phyloP scores from a whole-genome alignment of 2,329 filamentous ascomycete species.

The Hymenotorrendiella dingleyae region DNA sequence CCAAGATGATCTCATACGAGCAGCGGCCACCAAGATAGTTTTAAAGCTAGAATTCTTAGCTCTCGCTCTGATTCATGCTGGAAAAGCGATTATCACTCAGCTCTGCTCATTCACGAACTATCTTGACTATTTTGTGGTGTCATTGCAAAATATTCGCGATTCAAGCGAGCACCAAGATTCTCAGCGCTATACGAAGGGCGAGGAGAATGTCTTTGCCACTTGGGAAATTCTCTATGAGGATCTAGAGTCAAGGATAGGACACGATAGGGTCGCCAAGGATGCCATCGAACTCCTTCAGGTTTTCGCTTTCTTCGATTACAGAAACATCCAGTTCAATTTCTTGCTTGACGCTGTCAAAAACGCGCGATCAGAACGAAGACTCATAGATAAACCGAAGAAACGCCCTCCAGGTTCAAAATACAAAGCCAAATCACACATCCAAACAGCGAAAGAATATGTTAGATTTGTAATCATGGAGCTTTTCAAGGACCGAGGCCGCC shows the following conservation, averaged over 20 bases:
- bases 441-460: background rate
- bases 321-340: constrained; percentile 26
- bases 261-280: constrained; percentile 23
- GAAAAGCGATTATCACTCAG: constrained; percentile 9
- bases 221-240: constrained; percentile 26
- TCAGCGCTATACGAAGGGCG: background rate
- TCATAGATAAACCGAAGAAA: background rate
- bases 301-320: constrained; percentile 30
- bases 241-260: constrained; percentile 17
- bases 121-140: constrained; percentile 5
- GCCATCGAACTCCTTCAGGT: constrained; percentile 30
- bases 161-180: background rate
- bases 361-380: constrained; percentile 8
- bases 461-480: background rate
- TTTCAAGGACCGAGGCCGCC: background rate
- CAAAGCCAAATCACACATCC: background rate
- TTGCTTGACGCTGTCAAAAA: constrained; percentile 16
- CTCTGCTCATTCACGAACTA: constrained; percentile 11
- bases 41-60: constrained; percentile 24
- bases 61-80: constrained; percentile 28
- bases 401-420: background rate
- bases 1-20: constrained; percentile 1
- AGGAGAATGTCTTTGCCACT: constrained; percentile 26
- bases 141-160: constrained; percentile 9
- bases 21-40: constrained; percentile 16